phyloP scores from a whole-genome alignment of 371 early-diverging fungal genomes.

The Syncephalastrum racemosum region DNA sequence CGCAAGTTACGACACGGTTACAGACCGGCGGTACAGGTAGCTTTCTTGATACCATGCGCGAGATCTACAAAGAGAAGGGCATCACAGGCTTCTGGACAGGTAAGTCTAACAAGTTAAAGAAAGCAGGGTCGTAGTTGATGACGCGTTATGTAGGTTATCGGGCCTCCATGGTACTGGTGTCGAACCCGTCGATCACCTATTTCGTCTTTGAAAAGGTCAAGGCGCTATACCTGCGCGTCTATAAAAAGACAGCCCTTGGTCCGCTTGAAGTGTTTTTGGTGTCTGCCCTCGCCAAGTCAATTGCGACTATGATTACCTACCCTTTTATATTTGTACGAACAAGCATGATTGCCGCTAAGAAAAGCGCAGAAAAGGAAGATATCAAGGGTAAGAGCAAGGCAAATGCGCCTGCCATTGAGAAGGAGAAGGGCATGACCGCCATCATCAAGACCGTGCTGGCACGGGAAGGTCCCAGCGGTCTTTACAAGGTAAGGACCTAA shows the following conservation, averaged over 20 bases:
- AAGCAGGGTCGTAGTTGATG: not conserved
- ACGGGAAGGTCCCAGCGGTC: conserved; percentile 46
- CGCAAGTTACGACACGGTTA: conserved; percentile 55
- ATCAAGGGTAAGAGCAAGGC: conserved; percentile 13
- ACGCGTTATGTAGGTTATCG: conserved; percentile 44
- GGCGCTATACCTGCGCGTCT: conserved; percentile 27
- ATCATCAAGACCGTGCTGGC: conserved; percentile 42
- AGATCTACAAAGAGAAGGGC: conserved; percentile 51
- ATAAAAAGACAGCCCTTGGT: conserved; percentile 33
- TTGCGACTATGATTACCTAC: conserved; percentile 61
- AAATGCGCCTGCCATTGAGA: conserved; percentile 7
- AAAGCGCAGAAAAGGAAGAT: conserved; percentile 6
- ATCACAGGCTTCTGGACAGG: conserved; percentile 60
- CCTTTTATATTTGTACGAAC: conserved; percentile 61
- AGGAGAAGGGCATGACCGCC: conserved; percentile 38
- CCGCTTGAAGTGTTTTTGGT: conserved; percentile 55
- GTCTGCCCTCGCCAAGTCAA: conserved; percentile 56
- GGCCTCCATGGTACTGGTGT: conserved; percentile 56
- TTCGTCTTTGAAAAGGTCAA: conserved; percentile 62
- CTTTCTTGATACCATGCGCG: conserved; percentile 23
- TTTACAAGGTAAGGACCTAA: conserved; percentile 56
- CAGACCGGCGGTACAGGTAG: conserved; percentile 48
- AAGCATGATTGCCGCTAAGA: conserved; percentile 30
- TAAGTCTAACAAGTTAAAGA: conserved; percentile 8
- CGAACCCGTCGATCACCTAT: conserved; percentile 65